Evolutionary conservation across 768 basidiomycete genomes (phyloP), one percentile per base, ranked within the genome.

Genomic region (Tulasnella sp.): DNA sequence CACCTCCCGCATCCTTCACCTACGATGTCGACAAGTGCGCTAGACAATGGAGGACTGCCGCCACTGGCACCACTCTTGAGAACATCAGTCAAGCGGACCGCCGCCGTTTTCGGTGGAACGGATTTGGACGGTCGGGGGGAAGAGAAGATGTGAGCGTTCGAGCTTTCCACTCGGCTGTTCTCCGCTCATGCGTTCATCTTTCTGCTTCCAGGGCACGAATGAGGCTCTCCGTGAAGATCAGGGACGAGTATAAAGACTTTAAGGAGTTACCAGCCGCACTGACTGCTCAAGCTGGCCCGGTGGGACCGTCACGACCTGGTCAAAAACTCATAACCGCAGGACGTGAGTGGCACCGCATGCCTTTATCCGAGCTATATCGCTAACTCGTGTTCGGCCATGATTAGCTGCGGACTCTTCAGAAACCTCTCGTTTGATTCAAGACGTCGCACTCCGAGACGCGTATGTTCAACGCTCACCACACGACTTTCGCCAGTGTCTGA

Each of bases 241-340:
- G 88, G 39, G 88, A 93, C 78, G 96, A 98, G 81, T 99, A 95
- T 80, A 85, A 86, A 63, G 88, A 97, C 78, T 91, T 85, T 78
- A 92, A 90, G 78, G 87, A 89, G 35, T 87, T 98, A 1, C 96
- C 96, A 0, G 80, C 92, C 3, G 87, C 91, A 1, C 81, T 98
- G 39, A 83, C 89, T 40, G 74, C 37, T 0, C 94, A 97, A 74
- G 92, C 94, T 78, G 89, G 88, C 0, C 84, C 88, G 0, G 88
- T 93, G 2, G 92, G 90, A 0, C 95, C 96, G 0, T 86, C 89
- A 47, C 84, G 89, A 41, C 92, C 92, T 39, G 86, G 83, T 65
- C 81, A 86, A 75, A 91, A 90, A 79, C 84, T 86, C 78, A 89
- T 90, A 75, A 90, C 90, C 7, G 87, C 89, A 29, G 91, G 88